These are phyloP conservation scores for Sporobolus alterniflorus DNA, from an alignment of 202 grass and related monocot species.

Conservation along the genomic window DNA sequence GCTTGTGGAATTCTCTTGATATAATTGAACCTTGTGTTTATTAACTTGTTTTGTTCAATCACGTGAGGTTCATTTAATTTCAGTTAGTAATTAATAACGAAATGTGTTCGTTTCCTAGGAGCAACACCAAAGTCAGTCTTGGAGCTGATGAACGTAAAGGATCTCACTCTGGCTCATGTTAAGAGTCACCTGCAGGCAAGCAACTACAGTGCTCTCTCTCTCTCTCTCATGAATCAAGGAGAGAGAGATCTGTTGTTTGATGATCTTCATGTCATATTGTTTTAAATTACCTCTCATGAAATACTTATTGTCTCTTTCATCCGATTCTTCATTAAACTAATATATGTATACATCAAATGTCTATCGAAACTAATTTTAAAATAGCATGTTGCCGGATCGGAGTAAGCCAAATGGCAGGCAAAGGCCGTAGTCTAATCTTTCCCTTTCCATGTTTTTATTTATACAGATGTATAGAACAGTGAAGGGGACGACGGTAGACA, in stretches of 20 bases:
- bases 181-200: constrained; percentile 96
- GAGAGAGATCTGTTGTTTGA: background rate
- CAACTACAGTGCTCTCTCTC: constrained; percentile 26
- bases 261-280: constrained; percentile 15
- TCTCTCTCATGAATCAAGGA: constrained; percentile 19
- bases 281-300: constrained; percentile 9
- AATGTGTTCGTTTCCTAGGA: constrained; percentile 42
- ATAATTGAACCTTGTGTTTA: background rate
- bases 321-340: background rate
- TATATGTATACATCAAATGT: background rate
- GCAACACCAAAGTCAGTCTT: constrained; percentile 94
- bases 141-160: constrained; percentile 97
- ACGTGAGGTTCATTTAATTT: background rate
- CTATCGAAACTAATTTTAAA: background rate
- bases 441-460: constrained; percentile 22
- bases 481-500: constrained; percentile 53
- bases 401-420: constrained; percentile 40
- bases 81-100: background rate
- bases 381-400: constrained; percentile 19
- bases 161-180: constrained; percentile 95
- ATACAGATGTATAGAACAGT: constrained; percentile 77
- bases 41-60: background rate
- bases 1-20: background rate
- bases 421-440: constrained; percentile 13
- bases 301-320: constrained; percentile 26